Percentiles rank a stretch among this genome's conserved stretches.
These are phyloP conservation scores for Corchorus olitorius DNA, from an alignment of 345 rosid species.

Conservation along the genomic window DNA sequence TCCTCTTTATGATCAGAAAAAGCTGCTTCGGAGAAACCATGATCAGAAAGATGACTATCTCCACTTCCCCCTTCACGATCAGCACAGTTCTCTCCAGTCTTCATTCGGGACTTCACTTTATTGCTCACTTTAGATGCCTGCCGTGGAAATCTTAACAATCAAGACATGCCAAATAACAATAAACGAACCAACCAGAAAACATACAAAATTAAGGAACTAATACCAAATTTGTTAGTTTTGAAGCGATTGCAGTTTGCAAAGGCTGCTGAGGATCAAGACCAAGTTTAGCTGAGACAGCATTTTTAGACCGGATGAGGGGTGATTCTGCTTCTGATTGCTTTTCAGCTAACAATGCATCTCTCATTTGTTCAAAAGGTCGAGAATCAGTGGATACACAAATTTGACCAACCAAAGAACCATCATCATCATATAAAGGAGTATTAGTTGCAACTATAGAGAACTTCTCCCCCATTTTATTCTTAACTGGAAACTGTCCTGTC, in stretches of 20 bases:
- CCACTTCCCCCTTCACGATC: conserved; percentile 80
- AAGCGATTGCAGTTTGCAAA: conserved; percentile 80
- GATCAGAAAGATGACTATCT: conserved; percentile 72
- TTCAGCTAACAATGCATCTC: conserved; percentile 30
- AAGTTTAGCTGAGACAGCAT: conserved; percentile 61
- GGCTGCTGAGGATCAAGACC: conserved; percentile 95
- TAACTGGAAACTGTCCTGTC: conserved; percentile 91
- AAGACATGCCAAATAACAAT: conserved; percentile 21
- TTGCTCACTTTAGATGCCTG: conserved; percentile 87
- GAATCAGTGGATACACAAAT: conserved; percentile 73
- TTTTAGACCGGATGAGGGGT: conserved; percentile 48
- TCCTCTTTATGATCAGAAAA: conserved; percentile 73
- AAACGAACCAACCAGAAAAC: conserved; percentile 11
- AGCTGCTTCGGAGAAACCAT: conserved; percentile 53
- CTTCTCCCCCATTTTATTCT: conserved; percentile 70
- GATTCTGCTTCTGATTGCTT: conserved; percentile 52
- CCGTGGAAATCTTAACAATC: conserved; percentile 32
- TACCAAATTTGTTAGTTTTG: conserved; percentile 91
- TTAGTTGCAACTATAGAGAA: conserved; percentile 62
- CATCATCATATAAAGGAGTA: conserved; percentile 80
- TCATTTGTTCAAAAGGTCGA: conserved; percentile 49
- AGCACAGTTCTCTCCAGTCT: conserved; percentile 48
- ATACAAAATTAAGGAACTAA: conserved; percentile 23
- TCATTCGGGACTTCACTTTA: conserved; percentile 82
- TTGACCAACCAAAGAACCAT: conserved; percentile 69